A percentile compares a stretch with the other conserved stretches of the same genome.
Conservation (phyloP, 2,329 filamentous ascomycete species). For the Passalora sequoiae region DNA sequence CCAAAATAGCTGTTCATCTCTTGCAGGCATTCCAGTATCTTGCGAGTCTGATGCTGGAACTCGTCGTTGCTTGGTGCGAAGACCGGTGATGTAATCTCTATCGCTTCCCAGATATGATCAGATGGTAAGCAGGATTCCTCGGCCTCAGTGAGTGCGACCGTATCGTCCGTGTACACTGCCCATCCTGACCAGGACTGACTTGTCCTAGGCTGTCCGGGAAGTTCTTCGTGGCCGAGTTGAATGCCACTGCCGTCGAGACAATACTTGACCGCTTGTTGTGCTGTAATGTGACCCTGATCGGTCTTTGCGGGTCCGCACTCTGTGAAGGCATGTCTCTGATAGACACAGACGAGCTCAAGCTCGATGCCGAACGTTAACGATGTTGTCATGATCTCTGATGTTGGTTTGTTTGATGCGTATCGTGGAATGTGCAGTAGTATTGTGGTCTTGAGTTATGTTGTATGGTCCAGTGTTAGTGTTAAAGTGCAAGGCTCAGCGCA, state of each 20-base stretch:
- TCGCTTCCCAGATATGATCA: not conserved
- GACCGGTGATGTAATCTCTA: conserved; percentile 15
- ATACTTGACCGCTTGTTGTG: too few species aligned
- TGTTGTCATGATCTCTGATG: too few species aligned
- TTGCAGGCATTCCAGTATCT: conserved; percentile 9
- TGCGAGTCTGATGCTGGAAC: conserved; percentile 6
- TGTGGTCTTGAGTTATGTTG: too few species aligned
- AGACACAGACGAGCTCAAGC: conserved; percentile 20
- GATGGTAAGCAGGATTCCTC: not conserved
- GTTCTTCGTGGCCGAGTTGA: too few species aligned
- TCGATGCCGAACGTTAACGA: conserved; percentile 22
- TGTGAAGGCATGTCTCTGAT: conserved; percentile 6
- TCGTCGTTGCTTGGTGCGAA: conserved; percentile 10
- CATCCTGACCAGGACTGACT: not conserved
- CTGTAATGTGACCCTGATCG: too few species aligned
- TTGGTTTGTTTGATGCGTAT: too few species aligned
- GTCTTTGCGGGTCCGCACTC: too few species aligned
- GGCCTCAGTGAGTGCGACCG: conserved; percentile 3
- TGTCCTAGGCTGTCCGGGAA: too few species aligned
- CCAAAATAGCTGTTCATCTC: conserved; percentile 5
- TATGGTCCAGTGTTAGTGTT: too few species aligned
- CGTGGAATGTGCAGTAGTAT: too few species aligned
- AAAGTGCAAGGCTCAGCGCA: too few species aligned
- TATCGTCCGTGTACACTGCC: not conserved
- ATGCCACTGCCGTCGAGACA: too few species aligned